phyloP scores from a whole-genome alignment of 2,329 filamentous ascomycete genomes.

The Chaetomiaceae sp. region DNA sequence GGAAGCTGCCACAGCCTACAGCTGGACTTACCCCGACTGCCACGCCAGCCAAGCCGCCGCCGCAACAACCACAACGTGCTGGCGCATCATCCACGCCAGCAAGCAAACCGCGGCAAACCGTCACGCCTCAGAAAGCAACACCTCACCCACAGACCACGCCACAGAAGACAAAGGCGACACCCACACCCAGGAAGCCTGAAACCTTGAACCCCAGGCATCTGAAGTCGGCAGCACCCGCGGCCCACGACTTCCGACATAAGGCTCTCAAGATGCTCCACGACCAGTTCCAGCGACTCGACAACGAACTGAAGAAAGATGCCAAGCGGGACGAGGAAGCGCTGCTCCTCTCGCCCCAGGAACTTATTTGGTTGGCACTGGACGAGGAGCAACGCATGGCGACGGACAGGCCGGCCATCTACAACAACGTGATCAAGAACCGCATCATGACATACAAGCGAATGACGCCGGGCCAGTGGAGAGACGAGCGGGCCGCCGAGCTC shows the following conservation, averaged over 20 bases:
- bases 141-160: slow-evolving; percentile 10
- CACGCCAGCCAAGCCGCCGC: slow-evolving; percentile 6
- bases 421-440: slow-evolving; percentile 75
- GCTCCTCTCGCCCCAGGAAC: slow-evolving; percentile 55
- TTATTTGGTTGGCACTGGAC: slow-evolving; percentile 64
- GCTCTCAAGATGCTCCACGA: slow-evolving; percentile 59
- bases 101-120: neutral
- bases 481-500: slow-evolving; percentile 40
- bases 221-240: slow-evolving; percentile 47
- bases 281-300: slow-evolving; percentile 62
- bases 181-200: slow-evolving; percentile 37
- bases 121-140: slow-evolving; percentile 1
- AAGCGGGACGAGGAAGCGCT: slow-evolving; percentile 46
- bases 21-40: neutral
- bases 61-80: neutral
- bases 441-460: slow-evolving; percentile 73
- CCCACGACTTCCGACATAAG: slow-evolving; percentile 49
- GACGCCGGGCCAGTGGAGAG: slow-evolving; percentile 63
- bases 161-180: slow-evolving; percentile 16
- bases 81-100: slow-evolving; percentile 5
- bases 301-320: slow-evolving; percentile 48
- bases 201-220: slow-evolving; percentile 62
- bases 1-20: slow-evolving; percentile 11
- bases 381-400: slow-evolving; percentile 71
- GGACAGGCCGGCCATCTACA: slow-evolving; percentile 65